Evolutionary conservation across 31 red algal species (phyloP).

Genomic region (Porphyra umbilicalis): DNA sequence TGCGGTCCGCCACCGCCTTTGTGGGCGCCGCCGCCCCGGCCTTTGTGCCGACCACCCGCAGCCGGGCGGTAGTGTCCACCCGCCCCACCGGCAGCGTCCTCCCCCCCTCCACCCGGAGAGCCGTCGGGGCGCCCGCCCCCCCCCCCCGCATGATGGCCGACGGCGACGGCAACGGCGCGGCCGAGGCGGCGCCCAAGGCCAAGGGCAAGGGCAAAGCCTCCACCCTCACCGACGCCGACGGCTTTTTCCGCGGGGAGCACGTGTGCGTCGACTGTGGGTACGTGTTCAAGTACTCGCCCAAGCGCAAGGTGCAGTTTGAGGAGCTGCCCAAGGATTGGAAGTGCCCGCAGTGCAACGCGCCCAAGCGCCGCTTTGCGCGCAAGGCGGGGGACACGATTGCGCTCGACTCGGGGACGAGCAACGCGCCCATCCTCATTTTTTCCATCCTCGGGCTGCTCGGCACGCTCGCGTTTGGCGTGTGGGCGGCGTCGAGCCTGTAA

Average conservation of each 20-base stretch:
- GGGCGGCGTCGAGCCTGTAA: constrained; percentile 58
- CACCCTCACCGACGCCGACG: constrained; percentile 5
- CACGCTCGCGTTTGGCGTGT: constrained; percentile 56
- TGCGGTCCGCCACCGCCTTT: background rate
- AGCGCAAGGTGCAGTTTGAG: constrained; percentile 64
- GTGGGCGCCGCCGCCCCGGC: background rate
- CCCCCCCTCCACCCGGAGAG: background rate
- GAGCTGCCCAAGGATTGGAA: constrained; percentile 65
- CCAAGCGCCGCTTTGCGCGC: constrained; percentile 85
- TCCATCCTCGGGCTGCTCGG: constrained; percentile 42
- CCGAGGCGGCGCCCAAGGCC: background rate
- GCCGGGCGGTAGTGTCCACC: background rate
- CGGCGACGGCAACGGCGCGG: background rate
- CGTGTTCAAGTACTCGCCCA: constrained; percentile 35
- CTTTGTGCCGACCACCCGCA: background rate
- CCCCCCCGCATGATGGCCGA: background rate
- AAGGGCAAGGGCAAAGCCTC: background rate
- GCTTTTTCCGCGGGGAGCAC: constrained; percentile 55
- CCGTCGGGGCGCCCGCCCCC: background rate
- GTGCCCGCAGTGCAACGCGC: constrained; percentile 90
- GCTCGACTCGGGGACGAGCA: constrained; percentile 43
- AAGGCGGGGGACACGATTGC: constrained; percentile 79
- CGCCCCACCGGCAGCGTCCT: background rate
- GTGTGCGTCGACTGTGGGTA: constrained; percentile 85
- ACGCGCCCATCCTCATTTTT: constrained; percentile 68